Base-by-base conservation (phyloP, 208 protist species). In the Leishmania mexicana region DNA sequence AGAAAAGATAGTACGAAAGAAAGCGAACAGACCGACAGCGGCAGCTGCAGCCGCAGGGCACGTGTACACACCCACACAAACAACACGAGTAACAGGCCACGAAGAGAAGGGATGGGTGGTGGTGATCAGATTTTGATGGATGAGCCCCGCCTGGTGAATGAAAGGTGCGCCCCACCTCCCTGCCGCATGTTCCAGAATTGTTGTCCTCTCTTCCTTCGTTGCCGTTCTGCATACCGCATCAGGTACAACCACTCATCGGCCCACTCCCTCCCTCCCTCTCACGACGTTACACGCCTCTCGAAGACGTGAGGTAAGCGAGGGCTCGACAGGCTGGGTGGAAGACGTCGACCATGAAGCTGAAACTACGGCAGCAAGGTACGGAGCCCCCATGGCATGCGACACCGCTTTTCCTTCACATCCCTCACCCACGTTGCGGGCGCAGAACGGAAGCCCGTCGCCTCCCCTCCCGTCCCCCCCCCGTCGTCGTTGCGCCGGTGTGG, bases 1-100 rank as follows among this genome's bases (percentile, higher is more conserved):
- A 75, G 49, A 73, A 67, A 75, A 40, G 47, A 81, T 35, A 73
- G 35, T 40, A 80, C 5, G 19, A 10, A 64, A n/a, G 58, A 64
- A 35, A 24, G 28, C 58, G 21, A 64, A 31, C 58, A 64, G 7
- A 31, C 28, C 58, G 24, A 31, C 58, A 64, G 31, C 58, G 28
- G 28, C 58, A 64, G 28, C 58, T 8, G 58, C 58, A 64, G 58
- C 28, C 21, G 58, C 58, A 31, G 28, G 24, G 58, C 28, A 17
- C 58, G 58, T 64, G 28, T 64, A 15, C 58, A 11, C 58, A 64
- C 58, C 31, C 58, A 64, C 31, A 35, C 31, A 24, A 64, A 64
- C 28, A n/a, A 28, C 58, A 31, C 28, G 28, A 24, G 58, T n/a
- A 24, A 64, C 58, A 64, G 58, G 58, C 10, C 58, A 31, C 58